Evolutionary conservation across 768 basidiomycete genomes (phyloP), one percentile per base, ranked within the genome.

Genomic region (Hericium alpestre): DNA sequence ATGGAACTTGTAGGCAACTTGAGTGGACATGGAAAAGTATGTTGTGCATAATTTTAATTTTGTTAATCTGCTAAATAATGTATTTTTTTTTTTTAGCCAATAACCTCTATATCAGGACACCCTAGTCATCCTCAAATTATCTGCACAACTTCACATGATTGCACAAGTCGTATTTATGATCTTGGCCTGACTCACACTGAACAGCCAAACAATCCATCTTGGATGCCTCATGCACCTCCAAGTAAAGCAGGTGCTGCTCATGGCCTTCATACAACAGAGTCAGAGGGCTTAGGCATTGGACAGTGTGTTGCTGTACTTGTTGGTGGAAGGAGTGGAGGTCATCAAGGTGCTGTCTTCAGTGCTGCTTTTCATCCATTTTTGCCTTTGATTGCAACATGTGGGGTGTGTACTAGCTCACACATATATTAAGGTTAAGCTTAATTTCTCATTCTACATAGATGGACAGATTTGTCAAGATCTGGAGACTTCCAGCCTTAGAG

Each of bases 391-490:
- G 87, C 87, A 10, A 91, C 89, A 15, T 85, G 87, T 63, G 88
- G 88, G 20, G 88, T 90, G 66, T 58, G 82, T 71, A 6, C 12
- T 25, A 32, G 11, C 41, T 53, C 25, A 25, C 38, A 32, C 4
- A 20, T 55, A 23, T 52, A 23, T 47, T 5, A 43, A 54, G 25
- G 3, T 5, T 25, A 25, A 18, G 41, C 43, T 48, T 13, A 38
- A 47, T 59, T n/a, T 15, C 54, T 62, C 57, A 3, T 15, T 57
- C 5, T 23, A 38, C 56, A 13, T 54, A 90, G 88, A 73, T 88
- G 61, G 89, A 91, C 61, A 78, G 86, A 57, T 71, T 75, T 2
- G 79, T 89, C 38, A 90, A 90, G 68, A 87, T 91, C 6, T 91
- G 89, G 89, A 71, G 75, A 49, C 68, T 85, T 18, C 76, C 79